phyloP scores from a whole-genome alignment of 352 stramenopile genomes.

The Globisporangium perplexum region DNA sequence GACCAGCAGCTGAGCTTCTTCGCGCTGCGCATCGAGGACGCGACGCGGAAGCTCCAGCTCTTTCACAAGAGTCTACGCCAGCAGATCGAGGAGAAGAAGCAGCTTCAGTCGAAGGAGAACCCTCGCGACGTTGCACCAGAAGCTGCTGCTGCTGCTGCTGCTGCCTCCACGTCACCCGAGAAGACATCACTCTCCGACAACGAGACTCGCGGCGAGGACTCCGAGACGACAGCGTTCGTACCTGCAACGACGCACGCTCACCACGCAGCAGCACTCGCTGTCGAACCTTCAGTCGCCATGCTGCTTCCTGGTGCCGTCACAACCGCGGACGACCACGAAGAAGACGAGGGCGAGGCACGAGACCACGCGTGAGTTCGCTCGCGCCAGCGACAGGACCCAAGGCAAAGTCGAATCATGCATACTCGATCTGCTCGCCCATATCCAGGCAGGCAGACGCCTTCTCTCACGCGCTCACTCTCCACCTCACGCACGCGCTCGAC shows the following conservation, averaged over 20 bases:
- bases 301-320: conserved; percentile 20
- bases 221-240: background rate
- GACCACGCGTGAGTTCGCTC: background rate
- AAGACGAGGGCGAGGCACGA: background rate
- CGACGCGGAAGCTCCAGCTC: conserved; percentile 25
- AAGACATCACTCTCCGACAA: background rate
- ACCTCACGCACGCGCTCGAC: too few relatives aligned
- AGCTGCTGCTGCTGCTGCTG: background rate
- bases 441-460: too few relatives aligned
- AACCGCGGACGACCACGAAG: conserved; percentile 7
- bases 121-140: background rate
- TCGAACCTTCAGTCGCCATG: background rate
- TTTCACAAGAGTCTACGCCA: conserved; percentile 32
- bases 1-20: conserved; percentile 36
- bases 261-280: background rate
- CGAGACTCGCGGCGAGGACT: background rate
- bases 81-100: conserved; percentile 20
- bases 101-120: background rate
- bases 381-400: background rate
- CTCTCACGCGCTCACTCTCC: background rate
- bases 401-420: background rate
- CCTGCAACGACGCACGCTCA: background rate
- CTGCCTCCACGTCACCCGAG: background rate
- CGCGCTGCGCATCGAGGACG: conserved; percentile 23
- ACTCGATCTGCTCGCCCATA: background rate